phyloP scores from a whole-genome alignment of 352 stramenopile genomes.

The Phytophthora sojae region DNA sequence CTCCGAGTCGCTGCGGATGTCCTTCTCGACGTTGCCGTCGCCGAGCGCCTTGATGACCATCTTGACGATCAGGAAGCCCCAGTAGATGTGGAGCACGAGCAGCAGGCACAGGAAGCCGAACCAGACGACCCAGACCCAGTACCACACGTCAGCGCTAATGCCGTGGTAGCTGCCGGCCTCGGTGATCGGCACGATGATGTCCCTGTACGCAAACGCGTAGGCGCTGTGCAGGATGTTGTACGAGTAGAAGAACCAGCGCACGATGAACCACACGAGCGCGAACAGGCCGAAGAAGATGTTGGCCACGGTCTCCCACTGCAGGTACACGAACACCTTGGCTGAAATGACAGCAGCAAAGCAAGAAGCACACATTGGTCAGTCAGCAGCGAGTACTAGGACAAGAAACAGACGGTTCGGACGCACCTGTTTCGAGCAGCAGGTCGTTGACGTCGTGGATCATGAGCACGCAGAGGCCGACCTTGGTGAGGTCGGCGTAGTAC shows the following conservation, averaged over 20 bases:
- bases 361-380: constrained; percentile 2
- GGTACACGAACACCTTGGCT: constrained; percentile 86
- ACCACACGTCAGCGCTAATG: constrained; percentile 57
- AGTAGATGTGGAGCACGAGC: constrained; percentile 79
- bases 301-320: constrained; percentile 69
- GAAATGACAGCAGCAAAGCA: constrained; percentile 9
- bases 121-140: constrained; percentile 62
- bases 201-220: constrained; percentile 56
- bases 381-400: constrained; percentile 6
- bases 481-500: constrained; percentile 77
- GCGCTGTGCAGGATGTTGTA: constrained; percentile 80
- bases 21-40: constrained; percentile 79
- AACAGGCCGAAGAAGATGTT: constrained; percentile 80
- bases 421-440: constrained; percentile 62
- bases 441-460: constrained; percentile 88
- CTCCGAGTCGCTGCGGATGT: constrained; percentile 85
- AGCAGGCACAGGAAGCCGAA: constrained; percentile 67
- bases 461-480: constrained; percentile 77
- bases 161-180: constrained; percentile 49
- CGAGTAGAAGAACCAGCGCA: constrained; percentile 77
- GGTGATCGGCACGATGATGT: constrained; percentile 61
- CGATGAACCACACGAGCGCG: constrained; percentile 73
- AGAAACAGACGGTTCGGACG: neutral
- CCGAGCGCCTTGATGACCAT: constrained; percentile 74
- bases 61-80: constrained; percentile 77